Conservation (phyloP, 176 grass and related monocot species). For the Triticum timopheevii region DNA sequence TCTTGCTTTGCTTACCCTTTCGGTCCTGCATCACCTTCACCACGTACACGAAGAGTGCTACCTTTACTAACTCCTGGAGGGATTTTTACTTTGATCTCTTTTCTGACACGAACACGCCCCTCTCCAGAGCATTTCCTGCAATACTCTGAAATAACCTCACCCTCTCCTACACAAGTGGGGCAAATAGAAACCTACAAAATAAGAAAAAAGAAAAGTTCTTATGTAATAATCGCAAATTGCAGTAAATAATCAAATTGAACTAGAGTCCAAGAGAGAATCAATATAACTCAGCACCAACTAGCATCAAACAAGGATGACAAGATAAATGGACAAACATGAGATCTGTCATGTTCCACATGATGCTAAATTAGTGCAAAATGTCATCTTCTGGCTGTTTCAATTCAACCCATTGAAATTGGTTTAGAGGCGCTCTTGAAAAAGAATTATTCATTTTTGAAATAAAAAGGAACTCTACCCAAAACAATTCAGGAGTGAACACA, state of each 20-base stretch:
- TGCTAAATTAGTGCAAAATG: neutral
- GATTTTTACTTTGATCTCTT: constrained; percentile 98
- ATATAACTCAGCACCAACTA: neutral
- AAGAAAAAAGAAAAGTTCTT: constrained; percentile 16
- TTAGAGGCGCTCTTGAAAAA: neutral
- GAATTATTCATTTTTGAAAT: neutral
- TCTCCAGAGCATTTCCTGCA: constrained; percentile 90
- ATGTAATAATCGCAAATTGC: constrained; percentile 19
- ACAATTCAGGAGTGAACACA: neutral
- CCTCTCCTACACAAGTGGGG: constrained; percentile 83
- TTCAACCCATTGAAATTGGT: neutral
- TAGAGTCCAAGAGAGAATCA: constrained; percentile 4
- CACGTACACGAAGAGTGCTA: constrained; percentile 95
- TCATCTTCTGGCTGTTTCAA: neutral
- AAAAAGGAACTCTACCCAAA: neutral
- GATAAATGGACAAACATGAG: neutral
- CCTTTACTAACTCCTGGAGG: constrained; percentile 97
- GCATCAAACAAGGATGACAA: neutral
- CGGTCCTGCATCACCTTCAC: constrained; percentile 98
- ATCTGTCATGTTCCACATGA: constrained; percentile 6
- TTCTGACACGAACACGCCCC: constrained; percentile 87
- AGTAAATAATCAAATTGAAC: constrained; percentile 30
- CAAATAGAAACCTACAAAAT: constrained; percentile 86
- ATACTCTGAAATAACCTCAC: constrained; percentile 88
- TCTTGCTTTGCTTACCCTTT: constrained; percentile 70